Base-by-base conservation (phyloP, 805 yeast genomes). In the Tetrapisispora nanseiensis region DNA sequence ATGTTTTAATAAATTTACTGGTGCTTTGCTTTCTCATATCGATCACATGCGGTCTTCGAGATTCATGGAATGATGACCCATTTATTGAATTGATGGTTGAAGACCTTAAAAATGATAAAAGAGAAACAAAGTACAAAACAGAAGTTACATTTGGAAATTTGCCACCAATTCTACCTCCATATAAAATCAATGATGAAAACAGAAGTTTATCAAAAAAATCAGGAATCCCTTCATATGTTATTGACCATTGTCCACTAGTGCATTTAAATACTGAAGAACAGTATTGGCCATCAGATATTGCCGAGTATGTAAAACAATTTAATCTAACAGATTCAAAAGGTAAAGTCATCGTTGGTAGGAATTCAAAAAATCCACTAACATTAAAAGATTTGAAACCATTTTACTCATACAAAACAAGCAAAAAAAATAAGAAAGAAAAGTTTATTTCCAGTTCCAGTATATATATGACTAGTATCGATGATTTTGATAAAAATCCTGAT, bases 211-310 rank as follows among this genome's bases (percentile, higher is more conserved):
- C 41, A 13, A 39, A 42, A 6, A 51, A 51, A 10, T 49, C 50
- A 7, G 76, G 74, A 39, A 70, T 83, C 3, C 94, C 92, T 0
- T 57, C 58, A 7, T 83, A 76, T 59, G 81, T 79, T 1, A 48
- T 76, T 2, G 80, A 81, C 34, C 70, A 72, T 55, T 76, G 83
- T 4, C 97, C 98, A 0, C 64, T 80, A 41, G 89, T 90, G 2
- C 85, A 86, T 56, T 67, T 90, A 10, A 89, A 90, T 65, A 79
- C 94, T 1, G 98, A 90, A 56, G 98, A 90, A 54, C 63, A 69
- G 41, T 90, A 89, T 56, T 67, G 82, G 50, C 98, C 98, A 0
- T 86, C 86, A 52, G 94, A 86, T 54, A 71, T 87, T 31, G 72
- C 68, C 23, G 75, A 82, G 18, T 90, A 63, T 57, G 87, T 85